phyloP scores from a whole-genome alignment of 192 early-diverging fungal species.

The Backusella australiensis region DNA sequence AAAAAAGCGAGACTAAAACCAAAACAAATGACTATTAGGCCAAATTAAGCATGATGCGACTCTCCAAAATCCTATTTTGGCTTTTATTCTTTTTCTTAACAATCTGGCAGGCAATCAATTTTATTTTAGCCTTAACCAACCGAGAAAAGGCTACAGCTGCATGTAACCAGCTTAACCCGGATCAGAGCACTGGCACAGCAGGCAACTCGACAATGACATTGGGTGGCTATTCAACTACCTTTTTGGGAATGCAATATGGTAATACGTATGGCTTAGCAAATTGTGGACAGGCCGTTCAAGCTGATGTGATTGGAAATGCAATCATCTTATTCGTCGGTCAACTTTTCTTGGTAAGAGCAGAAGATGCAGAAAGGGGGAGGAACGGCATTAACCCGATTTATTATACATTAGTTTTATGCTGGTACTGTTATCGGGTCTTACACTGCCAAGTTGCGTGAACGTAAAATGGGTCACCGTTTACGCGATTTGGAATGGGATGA shows the following conservation, averaged over 20 bases:
- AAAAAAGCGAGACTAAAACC: not conserved
- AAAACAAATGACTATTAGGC: constrained; percentile 11
- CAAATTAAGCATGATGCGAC: constrained; percentile 22
- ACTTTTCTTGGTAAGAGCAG: constrained; percentile 22
- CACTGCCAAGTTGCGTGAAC: constrained; percentile 16
- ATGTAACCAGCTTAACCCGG: constrained; percentile 5
- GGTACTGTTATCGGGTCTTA: constrained; percentile 20
- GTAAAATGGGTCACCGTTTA: constrained; percentile 27
- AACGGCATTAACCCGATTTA: not conserved
- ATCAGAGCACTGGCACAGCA: not conserved
- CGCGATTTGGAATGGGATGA: constrained; percentile 32
- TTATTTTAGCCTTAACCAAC: constrained; percentile 21
- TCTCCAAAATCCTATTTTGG: constrained; percentile 26
- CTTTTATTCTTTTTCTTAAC: constrained; percentile 14
- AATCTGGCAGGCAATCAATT: constrained; percentile 26
- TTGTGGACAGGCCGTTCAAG: constrained; percentile 27
- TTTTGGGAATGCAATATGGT: constrained; percentile 28
- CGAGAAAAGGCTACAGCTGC: constrained; percentile 3
- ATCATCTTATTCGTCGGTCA: constrained; percentile 24
- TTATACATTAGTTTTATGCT: constrained; percentile 22
- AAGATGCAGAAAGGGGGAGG: not conserved
- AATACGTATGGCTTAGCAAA: constrained; percentile 31
- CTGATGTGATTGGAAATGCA: constrained; percentile 25
- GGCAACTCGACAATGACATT: not conserved
- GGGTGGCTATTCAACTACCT: constrained; percentile 15